Percentiles rank a stretch among this genome's conserved stretches.
Conservation (phyloP, 2,329 filamentous ascomycete genomes). For the Colletotrichum paranaense region DNA sequence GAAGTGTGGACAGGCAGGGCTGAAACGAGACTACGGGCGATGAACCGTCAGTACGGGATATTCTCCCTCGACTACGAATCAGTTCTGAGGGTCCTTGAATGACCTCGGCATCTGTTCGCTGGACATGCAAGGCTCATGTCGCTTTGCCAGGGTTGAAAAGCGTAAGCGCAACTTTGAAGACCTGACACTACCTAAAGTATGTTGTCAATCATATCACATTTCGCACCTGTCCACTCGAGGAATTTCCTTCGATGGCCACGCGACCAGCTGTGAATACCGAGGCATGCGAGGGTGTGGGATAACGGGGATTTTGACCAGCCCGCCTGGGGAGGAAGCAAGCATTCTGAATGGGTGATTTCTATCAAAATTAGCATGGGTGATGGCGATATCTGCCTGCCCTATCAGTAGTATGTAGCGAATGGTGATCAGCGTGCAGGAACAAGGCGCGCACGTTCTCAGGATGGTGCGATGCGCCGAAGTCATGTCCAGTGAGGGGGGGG, state of each 20-base stretch:
- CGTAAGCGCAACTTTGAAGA: background rate
- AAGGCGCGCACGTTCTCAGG: constrained; percentile 23
- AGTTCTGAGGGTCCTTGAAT: background rate
- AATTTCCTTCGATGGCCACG: constrained; percentile 5
- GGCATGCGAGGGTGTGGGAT: background rate
- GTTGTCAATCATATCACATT: background rate
- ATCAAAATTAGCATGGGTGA: constrained; percentile 14
- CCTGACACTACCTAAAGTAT: background rate
- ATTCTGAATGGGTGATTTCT: background rate
- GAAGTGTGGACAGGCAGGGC: constrained; percentile 29
- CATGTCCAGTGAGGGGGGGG: background rate
- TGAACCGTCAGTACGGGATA: background rate
- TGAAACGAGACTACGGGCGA: constrained; percentile 23
- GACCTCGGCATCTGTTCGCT: background rate
- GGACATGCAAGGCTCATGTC: background rate
- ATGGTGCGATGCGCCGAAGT: constrained; percentile 18
- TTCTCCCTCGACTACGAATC: background rate
- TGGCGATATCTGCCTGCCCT: constrained; percentile 27
- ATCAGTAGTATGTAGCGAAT: constrained; percentile 8
- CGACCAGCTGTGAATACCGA: background rate
- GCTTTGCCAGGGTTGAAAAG: background rate
- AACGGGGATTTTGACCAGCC: background rate
- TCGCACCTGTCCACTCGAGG: background rate
- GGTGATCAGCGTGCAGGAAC: constrained; percentile 1
- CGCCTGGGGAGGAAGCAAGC: background rate